phyloP scores from a whole-genome alignment of 331 rosid species.

The Prunus yedoensis region DNA sequence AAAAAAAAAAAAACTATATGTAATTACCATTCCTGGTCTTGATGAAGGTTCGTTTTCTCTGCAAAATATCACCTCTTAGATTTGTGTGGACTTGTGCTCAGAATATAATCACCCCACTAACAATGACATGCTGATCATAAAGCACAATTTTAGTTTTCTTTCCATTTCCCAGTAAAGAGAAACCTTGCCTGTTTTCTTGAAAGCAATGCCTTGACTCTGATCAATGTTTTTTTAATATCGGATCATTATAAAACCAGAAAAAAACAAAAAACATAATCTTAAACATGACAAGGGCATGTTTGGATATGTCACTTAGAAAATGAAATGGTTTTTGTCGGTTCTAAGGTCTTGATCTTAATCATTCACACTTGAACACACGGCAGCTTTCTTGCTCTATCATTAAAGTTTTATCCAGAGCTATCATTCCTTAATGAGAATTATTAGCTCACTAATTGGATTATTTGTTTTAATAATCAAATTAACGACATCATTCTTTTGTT shows the following conservation, averaged over 20 bases:
- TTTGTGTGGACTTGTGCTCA: neutral
- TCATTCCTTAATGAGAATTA: neutral
- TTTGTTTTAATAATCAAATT: neutral
- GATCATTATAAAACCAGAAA: no score
- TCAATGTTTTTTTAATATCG: no score
- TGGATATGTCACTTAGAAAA: slow-evolving; percentile 8
- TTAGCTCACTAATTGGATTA: slow-evolving; percentile 6
- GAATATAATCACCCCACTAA: neutral
- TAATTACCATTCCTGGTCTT: neutral
- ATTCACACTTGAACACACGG: slow-evolving; percentile 21
- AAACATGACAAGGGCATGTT: slow-evolving; percentile 18
- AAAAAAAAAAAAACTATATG: no score
- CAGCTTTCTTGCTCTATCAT: slow-evolving; percentile 21
- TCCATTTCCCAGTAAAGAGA: neutral
- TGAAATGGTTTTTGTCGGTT: slow-evolving; percentile 12
- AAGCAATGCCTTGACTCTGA: neutral
- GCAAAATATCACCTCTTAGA: neutral
- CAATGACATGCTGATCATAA: neutral
- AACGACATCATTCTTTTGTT: slow-evolving; percentile 12
- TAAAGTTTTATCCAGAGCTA: slow-evolving; percentile 12
- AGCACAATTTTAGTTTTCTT: neutral
- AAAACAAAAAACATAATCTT: neutral
- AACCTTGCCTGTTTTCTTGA: neutral
- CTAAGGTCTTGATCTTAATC: slow-evolving; percentile 9
- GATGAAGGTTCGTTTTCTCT: neutral